These are phyloP conservation scores for Paracorniculantispora psalliotae DNA, from an alignment of 2,329 filamentous ascomycete genomes.

Conservation along the genomic window DNA sequence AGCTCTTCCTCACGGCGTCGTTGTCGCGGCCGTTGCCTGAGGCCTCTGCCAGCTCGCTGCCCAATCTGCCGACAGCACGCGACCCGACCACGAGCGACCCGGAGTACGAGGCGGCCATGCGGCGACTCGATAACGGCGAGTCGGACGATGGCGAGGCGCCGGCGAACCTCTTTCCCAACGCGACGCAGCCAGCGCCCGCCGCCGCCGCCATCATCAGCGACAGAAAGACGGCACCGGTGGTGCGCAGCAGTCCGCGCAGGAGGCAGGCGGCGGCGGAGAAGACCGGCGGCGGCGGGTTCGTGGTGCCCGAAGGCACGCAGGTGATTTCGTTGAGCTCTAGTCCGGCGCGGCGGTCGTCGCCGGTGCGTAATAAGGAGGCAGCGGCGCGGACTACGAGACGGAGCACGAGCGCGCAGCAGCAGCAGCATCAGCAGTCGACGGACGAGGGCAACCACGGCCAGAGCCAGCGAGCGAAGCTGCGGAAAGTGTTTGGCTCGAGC, in stretches of 20 bases:
- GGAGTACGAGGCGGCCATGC: constrained; percentile 42
- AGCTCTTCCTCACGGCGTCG: constrained; percentile 38
- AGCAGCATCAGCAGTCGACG: constrained; percentile 18
- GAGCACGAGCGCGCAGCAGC: neutral
- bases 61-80: constrained; percentile 22
- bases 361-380: neutral
- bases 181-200: constrained; percentile 29
- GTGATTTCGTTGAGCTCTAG: constrained; percentile 28
- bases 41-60: constrained; percentile 20
- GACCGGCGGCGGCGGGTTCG: constrained; percentile 20
- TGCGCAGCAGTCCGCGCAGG: constrained; percentile 8
- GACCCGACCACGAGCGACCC: constrained; percentile 28
- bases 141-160: constrained; percentile 23
- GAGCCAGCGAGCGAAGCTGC: constrained; percentile 15
- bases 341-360: neutral
- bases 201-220: neutral
- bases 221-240: constrained; percentile 19
- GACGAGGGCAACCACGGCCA: constrained; percentile 19
- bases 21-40: constrained; percentile 29
- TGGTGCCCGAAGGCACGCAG: constrained; percentile 27
- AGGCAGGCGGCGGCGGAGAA: constrained; percentile 8
- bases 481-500: neutral
- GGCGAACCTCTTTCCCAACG: constrained; percentile 29
- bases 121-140: constrained; percentile 32
- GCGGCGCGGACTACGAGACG: neutral